Evolutionary conservation across 2,329 filamentous ascomycete genomes (phyloP), one percentile per base, ranked within the genome.

Genomic region (Cladophialophora immunda): DNA sequence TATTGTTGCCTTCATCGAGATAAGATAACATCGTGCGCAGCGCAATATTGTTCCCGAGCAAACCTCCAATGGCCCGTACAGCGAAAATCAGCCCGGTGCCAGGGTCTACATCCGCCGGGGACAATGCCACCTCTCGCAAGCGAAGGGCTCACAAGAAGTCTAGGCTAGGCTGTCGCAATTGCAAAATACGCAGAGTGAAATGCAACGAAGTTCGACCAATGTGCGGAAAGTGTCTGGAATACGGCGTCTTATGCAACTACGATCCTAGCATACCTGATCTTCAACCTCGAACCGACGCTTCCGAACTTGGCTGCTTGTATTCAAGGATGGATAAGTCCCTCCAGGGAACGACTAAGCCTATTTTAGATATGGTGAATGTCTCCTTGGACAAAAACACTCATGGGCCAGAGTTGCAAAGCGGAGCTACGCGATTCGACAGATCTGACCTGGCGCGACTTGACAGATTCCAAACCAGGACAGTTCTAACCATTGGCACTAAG

Each of bases 101-200:
- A 11, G 55, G 15, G 22, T 27, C 53, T 17, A 25, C 32, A 13
- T 19, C 52, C 22, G 11, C 19, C 27, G n/a, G 22, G 13, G 59
- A 25, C 54, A 15, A 61, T 29, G 19, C 47, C 36, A 52, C 41
- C 9, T n/a, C 15, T 17, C 58, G 58, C 62, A 65, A 65, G 32
- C 68, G 64, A 36, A 67, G 62, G 50, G 32, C 66, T 32, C 71
- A 72, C 45, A 65, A 75, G 34, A 79, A 81, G 64, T 84, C 82
- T 17, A 78, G 81, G 73, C 78, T 75, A 66, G 83, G 83, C 36
- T 85, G 83, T 61, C 79, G 81, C 11, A 85, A 85, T 70, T 85
- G 83, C 75, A 85, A 85, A 72, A 78, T 85, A 4, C 72, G 83
- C 66, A 83, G 83, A 69, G 67, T 85, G 62, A 85, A 85, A 82